phyloP scores from a whole-genome alignment of 441 rosid genomes.

The Eutrema salsugineum region DNA sequence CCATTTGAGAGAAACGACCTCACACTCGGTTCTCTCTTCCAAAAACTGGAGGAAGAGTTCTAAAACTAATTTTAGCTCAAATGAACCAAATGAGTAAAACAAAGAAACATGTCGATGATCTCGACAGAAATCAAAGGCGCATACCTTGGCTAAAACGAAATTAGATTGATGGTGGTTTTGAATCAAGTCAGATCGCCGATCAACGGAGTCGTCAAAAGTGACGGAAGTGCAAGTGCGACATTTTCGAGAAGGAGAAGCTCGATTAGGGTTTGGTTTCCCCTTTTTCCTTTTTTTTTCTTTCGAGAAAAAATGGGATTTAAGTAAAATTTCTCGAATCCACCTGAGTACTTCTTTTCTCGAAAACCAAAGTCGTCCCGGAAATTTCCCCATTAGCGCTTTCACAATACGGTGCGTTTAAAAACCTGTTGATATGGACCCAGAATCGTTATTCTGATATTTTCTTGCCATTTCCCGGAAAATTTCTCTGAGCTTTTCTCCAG shows the following conservation, averaged over 20 bases:
- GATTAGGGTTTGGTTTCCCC: slow-evolving; percentile 22
- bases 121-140: not conserved
- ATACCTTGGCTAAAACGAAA: slow-evolving; percentile 5
- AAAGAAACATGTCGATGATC: not conserved
- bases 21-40: not conserved
- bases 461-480: slow-evolving; percentile 35
- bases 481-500: not conserved
- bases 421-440: slow-evolving; percentile 13
- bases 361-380: slow-evolving; percentile 24
- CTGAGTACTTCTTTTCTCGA: slow-evolving; percentile 15
- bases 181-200: slow-evolving; percentile 7
- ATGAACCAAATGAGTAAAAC: not conserved
- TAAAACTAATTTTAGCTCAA: not conserved
- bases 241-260: slow-evolving; percentile 6
- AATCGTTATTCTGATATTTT: slow-evolving; percentile 15
- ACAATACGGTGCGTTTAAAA: slow-evolving; percentile 31
- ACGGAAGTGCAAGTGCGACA: not conserved
- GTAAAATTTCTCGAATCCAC: slow-evolving; percentile 7
- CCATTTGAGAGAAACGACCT: not conserved
- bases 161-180: not conserved
- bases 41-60: not conserved
- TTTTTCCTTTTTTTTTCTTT: not conserved
- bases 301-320: not conserved
- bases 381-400: slow-evolving; percentile 9
- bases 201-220: slow-evolving; percentile 12